A percentile compares a stretch with the other conserved stretches of the same genome.
Evolutionary conservation across 371 early-diverging fungal genomes (phyloP).

Genomic region (Zychaea mexicana): DNA sequence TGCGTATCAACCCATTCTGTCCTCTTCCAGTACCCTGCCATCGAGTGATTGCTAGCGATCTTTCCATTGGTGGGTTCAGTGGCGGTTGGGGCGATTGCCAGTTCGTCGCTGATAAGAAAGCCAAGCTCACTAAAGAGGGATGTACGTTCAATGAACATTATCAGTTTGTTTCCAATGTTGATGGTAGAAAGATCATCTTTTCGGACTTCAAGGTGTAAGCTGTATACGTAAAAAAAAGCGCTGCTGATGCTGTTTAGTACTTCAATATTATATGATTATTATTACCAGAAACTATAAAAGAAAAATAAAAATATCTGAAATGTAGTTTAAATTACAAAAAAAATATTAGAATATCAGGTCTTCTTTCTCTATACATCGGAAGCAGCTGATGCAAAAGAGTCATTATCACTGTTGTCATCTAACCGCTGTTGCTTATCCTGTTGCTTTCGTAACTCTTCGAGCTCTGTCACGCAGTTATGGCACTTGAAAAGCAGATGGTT

Average conservation of each 20-base stretch:
- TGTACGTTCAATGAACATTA: constrained; percentile 66
- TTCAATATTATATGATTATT: neutral
- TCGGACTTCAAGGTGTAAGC: constrained; percentile 39
- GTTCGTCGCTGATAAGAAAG: constrained; percentile 67
- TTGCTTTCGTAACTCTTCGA: constrained; percentile 11
- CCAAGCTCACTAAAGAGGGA: constrained; percentile 71
- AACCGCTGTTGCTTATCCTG: neutral
- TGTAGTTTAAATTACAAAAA: too few species aligned
- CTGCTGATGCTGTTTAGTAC: neutral
- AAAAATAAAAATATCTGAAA: too few species aligned
- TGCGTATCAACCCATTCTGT: constrained; percentile 75
- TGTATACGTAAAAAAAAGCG: neutral
- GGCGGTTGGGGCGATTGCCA: constrained; percentile 67
- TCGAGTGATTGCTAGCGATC: constrained; percentile 70
- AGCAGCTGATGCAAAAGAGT: constrained; percentile 8
- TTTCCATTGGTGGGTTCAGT: constrained; percentile 73
- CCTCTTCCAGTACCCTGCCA: constrained; percentile 84
- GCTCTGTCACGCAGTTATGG: constrained; percentile 30
- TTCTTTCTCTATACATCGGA: constrained; percentile 1
- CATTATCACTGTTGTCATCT: constrained; percentile 3
- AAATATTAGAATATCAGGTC: too few species aligned
- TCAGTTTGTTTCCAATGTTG: constrained; percentile 38
- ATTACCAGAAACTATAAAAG: too few species aligned
- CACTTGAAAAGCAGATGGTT: constrained; percentile 31
- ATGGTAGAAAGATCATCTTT: constrained; percentile 53